Evolutionary conservation across 73 alveolate genomes (phyloP).

Genomic region (Symbiodinium pilosum): DNA sequence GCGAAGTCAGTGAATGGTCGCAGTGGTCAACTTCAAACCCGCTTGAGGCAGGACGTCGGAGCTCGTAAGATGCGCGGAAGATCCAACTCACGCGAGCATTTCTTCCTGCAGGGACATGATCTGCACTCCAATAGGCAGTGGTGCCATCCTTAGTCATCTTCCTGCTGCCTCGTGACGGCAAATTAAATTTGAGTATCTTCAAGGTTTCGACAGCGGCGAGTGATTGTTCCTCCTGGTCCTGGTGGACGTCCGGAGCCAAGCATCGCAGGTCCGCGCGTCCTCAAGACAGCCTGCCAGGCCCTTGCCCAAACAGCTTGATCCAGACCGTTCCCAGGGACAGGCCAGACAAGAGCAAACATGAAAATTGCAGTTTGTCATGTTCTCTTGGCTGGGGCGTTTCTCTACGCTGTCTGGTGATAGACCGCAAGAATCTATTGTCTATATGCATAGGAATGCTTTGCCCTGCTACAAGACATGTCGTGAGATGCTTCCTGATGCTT

Average conservation of each 20-base stretch:
- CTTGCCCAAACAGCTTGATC: conserved; percentile 44
- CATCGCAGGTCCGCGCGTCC: not conserved
- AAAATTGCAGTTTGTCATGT: no score
- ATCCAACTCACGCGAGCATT: no score
- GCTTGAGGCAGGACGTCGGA: conserved; percentile 31
- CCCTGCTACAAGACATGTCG: no score
- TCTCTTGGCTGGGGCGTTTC: no score
- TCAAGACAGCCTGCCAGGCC: conserved; percentile 6
- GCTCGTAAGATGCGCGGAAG: no score
- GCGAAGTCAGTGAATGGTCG: conserved; percentile 80
- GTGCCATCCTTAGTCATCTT: not conserved
- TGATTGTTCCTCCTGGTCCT: conserved; percentile 54
- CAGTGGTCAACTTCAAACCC: conserved; percentile 73
- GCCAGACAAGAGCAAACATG: not conserved
- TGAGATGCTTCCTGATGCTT: no score
- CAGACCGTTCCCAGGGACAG: conserved; percentile 64
- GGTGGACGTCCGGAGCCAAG: conserved; percentile 37
- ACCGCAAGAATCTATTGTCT: no score
- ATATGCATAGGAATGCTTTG: no score
- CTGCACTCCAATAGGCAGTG: conserved; percentile 8
- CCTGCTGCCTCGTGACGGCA: not conserved
- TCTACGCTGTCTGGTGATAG: no score
- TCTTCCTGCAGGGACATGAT: not conserved
- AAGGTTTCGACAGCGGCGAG: conserved; percentile 75
- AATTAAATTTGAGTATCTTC: not conserved